A percentile compares a stretch with the other conserved stretches of the same genome.
Conservation (phyloP, 1,139 yeast species). For the Protomyces inouyei region DNA sequence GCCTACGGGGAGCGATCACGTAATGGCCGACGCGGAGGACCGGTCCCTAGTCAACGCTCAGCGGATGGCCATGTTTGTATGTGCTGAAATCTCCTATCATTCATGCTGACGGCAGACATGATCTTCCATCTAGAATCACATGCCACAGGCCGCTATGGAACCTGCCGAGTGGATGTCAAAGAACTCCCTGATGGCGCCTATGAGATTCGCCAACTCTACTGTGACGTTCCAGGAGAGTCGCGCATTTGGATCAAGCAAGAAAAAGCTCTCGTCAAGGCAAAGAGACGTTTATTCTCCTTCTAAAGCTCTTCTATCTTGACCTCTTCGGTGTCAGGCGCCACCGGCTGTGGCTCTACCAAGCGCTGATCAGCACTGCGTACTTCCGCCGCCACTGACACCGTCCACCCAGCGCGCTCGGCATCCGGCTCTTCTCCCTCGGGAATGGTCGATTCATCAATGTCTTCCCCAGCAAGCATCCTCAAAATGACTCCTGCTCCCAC, state of each 20-base stretch:
- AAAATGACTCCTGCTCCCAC: slow-evolving; percentile 77
- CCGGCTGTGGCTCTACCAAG: not conserved
- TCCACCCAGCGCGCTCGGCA: slow-evolving; percentile 23
- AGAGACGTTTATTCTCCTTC: not conserved
- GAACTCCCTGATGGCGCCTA: slow-evolving; percentile 4
- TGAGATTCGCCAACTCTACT: slow-evolving; percentile 16
- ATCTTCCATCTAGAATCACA: slow-evolving; percentile 12
- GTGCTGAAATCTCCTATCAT: not conserved
- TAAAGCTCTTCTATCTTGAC: not conserved
- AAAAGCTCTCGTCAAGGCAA: not conserved
- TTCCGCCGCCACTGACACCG: slow-evolving; percentile 13
- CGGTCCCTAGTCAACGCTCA: slow-evolving; percentile 10
- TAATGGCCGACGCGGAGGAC: slow-evolving; percentile 18
- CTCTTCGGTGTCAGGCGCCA: not conserved
- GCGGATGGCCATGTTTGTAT: slow-evolving; percentile 24
- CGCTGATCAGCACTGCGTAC: slow-evolving; percentile 20
- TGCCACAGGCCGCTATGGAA: slow-evolving; percentile 18
- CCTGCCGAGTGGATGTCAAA: slow-evolving; percentile 21
- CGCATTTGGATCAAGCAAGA: slow-evolving; percentile 14
- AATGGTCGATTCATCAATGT: slow-evolving; percentile 50
- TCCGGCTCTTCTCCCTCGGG: slow-evolving; percentile 57
- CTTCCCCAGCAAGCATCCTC: slow-evolving; percentile 37
- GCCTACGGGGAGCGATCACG: slow-evolving; percentile 23
- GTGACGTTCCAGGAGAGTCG: slow-evolving; percentile 15
- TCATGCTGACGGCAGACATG: not conserved